Evolutionary conservation across 2,329 filamentous ascomycete genomes (phyloP).

Genomic region (Neoscytalidium dimidiatum): DNA sequence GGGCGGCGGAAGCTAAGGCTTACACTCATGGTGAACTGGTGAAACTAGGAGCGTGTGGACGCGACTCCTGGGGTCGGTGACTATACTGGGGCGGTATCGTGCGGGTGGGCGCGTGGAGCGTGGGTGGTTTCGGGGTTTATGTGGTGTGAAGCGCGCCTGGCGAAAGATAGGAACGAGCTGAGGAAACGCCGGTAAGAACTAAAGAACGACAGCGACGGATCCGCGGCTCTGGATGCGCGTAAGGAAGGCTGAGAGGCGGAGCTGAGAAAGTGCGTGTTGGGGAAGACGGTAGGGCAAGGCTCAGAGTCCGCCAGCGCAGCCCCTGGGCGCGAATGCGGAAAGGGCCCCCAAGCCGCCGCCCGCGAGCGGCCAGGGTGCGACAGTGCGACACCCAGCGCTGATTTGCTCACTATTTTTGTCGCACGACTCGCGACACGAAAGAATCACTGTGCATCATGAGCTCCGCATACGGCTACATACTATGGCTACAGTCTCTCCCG

Average conservation of each 20-base stretch:
- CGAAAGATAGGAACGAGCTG: conserved; percentile 13
- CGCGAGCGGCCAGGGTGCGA: background rate
- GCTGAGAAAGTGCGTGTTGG: conserved; percentile 7
- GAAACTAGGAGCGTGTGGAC: conserved; percentile 16
- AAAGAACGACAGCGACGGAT: conserved; percentile 17
- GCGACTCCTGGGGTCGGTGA: conserved; percentile 12
- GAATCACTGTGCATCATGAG: conserved; percentile 9
- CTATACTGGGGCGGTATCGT: conserved; percentile 4
- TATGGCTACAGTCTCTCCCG: background rate
- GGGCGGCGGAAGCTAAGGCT: conserved; percentile 2
- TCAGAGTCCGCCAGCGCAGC: conserved; percentile 4
- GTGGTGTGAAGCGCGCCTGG: conserved; percentile 14
- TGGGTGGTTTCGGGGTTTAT: conserved; percentile 5
- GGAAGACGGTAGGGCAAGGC: conserved; percentile 15
- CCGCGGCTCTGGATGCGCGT: conserved; percentile 15
- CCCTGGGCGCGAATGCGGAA: conserved; percentile 19
- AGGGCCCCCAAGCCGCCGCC: conserved; percentile 8
- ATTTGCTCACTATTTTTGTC: conserved; percentile 19
- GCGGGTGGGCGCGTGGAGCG: conserved; percentile 16
- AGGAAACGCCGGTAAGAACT: conserved; percentile 14
- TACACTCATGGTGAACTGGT: conserved; percentile 20
- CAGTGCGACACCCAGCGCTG: background rate
- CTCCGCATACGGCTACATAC: conserved; percentile 6
- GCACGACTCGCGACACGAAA: conserved; percentile 13
- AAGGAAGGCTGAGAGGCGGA: conserved; percentile 16